phyloP scores from a whole-genome alignment of 75 land plant genomes.

The Ceratopteris richardii region DNA sequence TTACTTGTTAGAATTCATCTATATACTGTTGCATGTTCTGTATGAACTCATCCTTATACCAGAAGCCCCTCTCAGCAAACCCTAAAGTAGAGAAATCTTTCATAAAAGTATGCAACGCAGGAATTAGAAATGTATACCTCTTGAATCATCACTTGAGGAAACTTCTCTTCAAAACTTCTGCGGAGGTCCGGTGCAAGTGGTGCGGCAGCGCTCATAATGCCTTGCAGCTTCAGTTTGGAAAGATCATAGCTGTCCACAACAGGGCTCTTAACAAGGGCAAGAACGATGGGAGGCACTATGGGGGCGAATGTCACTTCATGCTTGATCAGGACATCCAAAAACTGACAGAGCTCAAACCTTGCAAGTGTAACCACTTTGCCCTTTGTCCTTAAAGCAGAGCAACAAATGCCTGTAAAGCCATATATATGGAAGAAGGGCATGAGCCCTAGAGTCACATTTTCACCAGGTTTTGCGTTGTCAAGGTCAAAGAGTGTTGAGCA shows the following conservation, averaged over 20 bases:
- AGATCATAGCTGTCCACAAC: constrained; percentile 68
- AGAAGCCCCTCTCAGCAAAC: no score
- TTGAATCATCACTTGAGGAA: constrained; percentile 76
- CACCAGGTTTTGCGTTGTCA: constrained; percentile 32
- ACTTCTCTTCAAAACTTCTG: constrained; percentile 62
- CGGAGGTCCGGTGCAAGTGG: constrained; percentile 85
- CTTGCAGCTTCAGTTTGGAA: constrained; percentile 44
- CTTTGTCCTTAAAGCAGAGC: constrained; percentile 67
- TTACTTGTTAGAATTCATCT: no score
- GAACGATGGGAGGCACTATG: constrained; percentile 86
- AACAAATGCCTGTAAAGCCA: constrained; percentile 82
- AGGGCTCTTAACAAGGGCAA: constrained; percentile 68
- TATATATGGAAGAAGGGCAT: constrained; percentile 99
- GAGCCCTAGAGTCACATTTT: constrained; percentile 60
- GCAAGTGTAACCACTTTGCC: constrained; percentile 79
- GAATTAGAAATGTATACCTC: no score
- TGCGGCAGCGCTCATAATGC: constrained; percentile 89
- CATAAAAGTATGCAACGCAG: no score
- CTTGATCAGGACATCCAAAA: constrained; percentile 53
- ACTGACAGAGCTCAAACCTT: constrained; percentile 53
- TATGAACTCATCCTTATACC: no score
- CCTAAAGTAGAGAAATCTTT: no score
- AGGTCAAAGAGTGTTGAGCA: constrained; percentile 66
- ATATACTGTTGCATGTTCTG: no score
- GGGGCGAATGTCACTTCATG: constrained; percentile 87